phyloP scores from a whole-genome alignment of 441 rosid species.

The Geranium incanum region DNA sequence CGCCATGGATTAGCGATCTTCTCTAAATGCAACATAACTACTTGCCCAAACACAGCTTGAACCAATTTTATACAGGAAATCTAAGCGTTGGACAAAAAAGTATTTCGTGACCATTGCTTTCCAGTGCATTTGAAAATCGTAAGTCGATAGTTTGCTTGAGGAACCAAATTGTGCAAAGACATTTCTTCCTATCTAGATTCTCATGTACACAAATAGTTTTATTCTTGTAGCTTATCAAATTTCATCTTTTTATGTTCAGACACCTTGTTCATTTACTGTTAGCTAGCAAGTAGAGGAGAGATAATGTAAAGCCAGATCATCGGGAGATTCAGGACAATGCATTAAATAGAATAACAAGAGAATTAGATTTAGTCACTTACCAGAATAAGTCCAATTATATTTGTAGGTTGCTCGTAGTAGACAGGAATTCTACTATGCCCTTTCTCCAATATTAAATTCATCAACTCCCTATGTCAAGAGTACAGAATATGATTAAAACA shows the following conservation, averaged over 20 bases:
- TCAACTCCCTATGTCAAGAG: conserved; percentile 48
- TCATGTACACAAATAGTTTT: background rate
- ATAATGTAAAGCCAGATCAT: background rate
- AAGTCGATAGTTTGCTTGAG: background rate
- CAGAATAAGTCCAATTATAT: conserved; percentile 80
- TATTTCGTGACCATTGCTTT: background rate
- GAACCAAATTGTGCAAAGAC: background rate
- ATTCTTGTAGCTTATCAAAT: background rate
- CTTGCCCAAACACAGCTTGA: background rate
- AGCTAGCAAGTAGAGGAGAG: background rate
- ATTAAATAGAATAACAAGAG: background rate
- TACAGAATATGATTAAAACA: conserved; percentile 13
- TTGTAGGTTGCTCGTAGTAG: conserved; percentile 64
- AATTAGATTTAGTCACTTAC: conserved; percentile 24
- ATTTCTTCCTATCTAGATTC: background rate
- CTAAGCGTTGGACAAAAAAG: background rate
- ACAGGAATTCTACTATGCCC: conserved; percentile 97
- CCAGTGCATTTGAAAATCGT: background rate
- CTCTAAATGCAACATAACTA: background rate
- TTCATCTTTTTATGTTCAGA: background rate
- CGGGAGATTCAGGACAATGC: background rate
- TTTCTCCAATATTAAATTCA: conserved; percentile 73
- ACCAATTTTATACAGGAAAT: background rate
- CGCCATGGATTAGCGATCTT: background rate
- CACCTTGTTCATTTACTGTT: background rate